These are phyloP conservation scores for Psidium friedrichsthalianum DNA, from an alignment of 345 rosid genomes.

Conservation along the genomic window DNA sequence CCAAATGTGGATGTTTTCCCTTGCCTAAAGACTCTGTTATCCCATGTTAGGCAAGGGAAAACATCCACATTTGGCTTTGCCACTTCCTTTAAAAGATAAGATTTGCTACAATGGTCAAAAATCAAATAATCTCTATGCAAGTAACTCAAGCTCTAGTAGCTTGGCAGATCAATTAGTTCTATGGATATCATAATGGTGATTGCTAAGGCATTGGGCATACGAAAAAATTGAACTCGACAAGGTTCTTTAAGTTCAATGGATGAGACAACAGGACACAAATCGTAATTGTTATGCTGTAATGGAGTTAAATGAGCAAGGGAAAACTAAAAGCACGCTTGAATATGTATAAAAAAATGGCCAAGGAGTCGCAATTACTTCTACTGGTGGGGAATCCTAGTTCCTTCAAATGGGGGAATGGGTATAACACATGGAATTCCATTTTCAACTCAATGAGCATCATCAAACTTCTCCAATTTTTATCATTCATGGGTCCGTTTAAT, in stretches of 20 bases:
- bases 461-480: background rate
- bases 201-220: background rate
- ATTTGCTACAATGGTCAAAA: background rate
- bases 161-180: background rate
- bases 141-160: background rate
- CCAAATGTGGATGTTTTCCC: no score
- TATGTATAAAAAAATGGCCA: background rate
- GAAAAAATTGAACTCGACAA: background rate
- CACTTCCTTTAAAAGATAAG: background rate
- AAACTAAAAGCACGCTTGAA: background rate
- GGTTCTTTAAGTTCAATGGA: background rate
- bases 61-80: background rate
- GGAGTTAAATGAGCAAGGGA: background rate
- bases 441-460: background rate
- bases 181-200: background rate
- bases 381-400: background rate
- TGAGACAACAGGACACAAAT: background rate
- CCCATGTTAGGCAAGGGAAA: background rate
- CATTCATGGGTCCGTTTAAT: background rate
- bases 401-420: background rate
- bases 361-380: background rate
- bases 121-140: background rate
- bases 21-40: background rate
- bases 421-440: background rate
- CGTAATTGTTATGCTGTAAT: background rate